These are phyloP conservation scores for Neurospora sp. DNA, from an alignment of 2,329 filamentous ascomycete species.

Conservation along the genomic window DNA sequence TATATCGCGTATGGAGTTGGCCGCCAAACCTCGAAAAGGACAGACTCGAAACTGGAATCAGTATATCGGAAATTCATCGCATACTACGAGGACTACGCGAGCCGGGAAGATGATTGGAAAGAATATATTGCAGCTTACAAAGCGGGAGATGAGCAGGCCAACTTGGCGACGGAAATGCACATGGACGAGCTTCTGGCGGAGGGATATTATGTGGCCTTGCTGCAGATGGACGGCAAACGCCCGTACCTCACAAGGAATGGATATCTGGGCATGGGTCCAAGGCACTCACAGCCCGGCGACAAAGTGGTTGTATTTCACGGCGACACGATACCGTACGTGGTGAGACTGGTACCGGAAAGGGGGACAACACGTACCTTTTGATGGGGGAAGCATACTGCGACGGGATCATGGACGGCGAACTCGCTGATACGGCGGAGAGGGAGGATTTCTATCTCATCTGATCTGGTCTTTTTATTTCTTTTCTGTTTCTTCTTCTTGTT, in stretches of 20 bases:
- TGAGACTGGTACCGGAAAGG: conserved; percentile 3
- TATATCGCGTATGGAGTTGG: neutral
- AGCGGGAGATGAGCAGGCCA: neutral
- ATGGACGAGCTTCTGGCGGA: neutral
- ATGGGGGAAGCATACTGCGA: conserved; percentile 14
- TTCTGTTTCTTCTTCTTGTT: neutral
- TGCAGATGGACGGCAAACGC: neutral
- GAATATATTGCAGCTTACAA: fast-evolving
- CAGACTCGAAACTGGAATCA: neutral
- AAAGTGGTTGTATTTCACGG: conserved; percentile 11
- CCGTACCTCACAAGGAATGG: conserved; percentile 8
- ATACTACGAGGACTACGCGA: neutral
- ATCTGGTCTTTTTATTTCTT: neutral
- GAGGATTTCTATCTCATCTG: conserved; percentile 1
- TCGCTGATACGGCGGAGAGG: conserved; percentile 3
- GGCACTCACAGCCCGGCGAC: conserved; percentile 3
- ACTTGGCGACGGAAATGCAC: neutral
- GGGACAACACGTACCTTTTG: neutral
- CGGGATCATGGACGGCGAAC: conserved; percentile 11
- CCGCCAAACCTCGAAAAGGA: neutral
- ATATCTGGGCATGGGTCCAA: conserved; percentile 6
- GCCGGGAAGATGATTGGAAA: neutral
- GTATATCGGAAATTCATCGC: neutral
- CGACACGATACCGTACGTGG: conserved; percentile 9
- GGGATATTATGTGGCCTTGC: neutral